Conservation (phyloP, 176 grass and related monocot species). For the Coix lacrymajobi region DNA sequence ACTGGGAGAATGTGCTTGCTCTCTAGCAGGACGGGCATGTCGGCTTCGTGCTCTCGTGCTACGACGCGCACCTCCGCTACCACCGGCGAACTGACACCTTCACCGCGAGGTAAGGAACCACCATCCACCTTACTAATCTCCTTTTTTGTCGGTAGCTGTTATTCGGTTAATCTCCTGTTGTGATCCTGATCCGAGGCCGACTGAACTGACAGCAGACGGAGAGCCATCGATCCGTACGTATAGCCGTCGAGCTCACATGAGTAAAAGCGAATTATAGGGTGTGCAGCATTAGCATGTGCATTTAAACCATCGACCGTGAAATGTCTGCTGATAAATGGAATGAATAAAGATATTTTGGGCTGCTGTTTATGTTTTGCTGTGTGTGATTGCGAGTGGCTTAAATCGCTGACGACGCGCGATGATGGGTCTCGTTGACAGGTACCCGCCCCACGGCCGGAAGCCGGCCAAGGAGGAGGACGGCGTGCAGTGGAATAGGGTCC, state of each 20-base stretch:
- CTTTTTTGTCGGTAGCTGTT: neutral
- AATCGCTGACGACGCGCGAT: neutral
- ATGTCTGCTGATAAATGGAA: neutral
- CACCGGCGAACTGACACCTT: constrained; percentile 69
- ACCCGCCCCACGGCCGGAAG: constrained; percentile 73
- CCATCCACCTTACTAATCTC: neutral
- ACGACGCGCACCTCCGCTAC: constrained; percentile 83
- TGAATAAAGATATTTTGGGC: neutral
- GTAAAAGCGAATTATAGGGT: neutral
- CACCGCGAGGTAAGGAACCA: constrained; percentile 73
- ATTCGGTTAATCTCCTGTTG: too few species aligned
- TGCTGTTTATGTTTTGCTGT: neutral
- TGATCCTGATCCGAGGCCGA: neutral
- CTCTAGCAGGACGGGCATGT: constrained; percentile 74
- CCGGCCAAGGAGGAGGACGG: constrained; percentile 61
- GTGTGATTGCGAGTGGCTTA: neutral
- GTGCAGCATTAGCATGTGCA: neutral
- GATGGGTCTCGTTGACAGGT: constrained; percentile 34
- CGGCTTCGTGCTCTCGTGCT: constrained; percentile 81
- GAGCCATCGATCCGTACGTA: too few species aligned
- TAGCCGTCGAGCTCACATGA: neutral
- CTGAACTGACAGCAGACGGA: neutral
- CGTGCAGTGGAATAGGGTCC: constrained; percentile 65
- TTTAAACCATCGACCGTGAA: neutral
- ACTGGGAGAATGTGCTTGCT: neutral